Base-by-base conservation (phyloP, 495 filamentous ascomycete genomes). In the Lichina pygmaea region DNA sequence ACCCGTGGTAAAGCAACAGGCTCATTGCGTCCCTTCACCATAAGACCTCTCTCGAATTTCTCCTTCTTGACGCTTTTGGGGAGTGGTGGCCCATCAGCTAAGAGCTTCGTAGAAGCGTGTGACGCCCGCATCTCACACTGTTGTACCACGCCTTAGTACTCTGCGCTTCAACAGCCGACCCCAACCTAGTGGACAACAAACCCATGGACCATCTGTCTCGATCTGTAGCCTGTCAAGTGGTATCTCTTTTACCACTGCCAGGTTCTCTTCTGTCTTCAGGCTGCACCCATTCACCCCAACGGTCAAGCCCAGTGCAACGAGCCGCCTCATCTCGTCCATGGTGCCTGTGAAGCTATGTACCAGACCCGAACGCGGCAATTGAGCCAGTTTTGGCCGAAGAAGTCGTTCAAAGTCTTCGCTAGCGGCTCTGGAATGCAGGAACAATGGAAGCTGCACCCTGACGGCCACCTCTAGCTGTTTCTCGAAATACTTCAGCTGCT, bases 11-110 rank as follows among this genome's bases (percentile, higher is more conserved):
- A 93, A 39, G 72, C 73, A 53, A 74, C 78, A 24, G 84, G 79
- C 60, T 97, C 89, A 57, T 94, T 97, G 16, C 89, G 68, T 1
- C 86, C 81, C 60, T 93, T 94, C 15, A 94, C 70, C 74, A 92
- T 80, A 6, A 59, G 58, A 0, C 82, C 85, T 54, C 81, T 71
- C 39, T 69, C 68, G 72, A 79, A 97, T 58, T 77, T 92, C 59
- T 97, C 89, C 59, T 94, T 94, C 65, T 93, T 94, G 36, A 93
- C 75, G n/a, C 66, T 58, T 48, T 65, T 67, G 2, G 65, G 65
- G 32, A 70, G 47, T 8, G 57, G 12, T 3, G 64, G 61, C 4
- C 65, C 66, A 12, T 59, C 66, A 6, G 48, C 45, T 38, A 70
- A 52, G 49, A 63, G 65, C 43, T 66, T 68, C 0, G 68, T 54